Conservation (phyloP, 371 early-diverging fungal genomes). For the Mortierella sp. region DNA sequence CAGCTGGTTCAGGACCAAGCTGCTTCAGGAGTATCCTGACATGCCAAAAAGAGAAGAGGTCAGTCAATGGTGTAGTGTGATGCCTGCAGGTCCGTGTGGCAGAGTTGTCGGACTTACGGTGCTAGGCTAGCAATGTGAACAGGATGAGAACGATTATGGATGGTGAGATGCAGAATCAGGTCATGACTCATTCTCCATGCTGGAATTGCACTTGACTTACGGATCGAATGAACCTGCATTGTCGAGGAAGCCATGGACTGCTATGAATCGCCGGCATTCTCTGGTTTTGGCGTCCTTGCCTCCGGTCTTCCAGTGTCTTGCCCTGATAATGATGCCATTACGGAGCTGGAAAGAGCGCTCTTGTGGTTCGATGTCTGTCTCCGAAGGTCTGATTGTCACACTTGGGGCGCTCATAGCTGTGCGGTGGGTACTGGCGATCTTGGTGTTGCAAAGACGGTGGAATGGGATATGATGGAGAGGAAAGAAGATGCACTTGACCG, state of each 20-base stretch:
- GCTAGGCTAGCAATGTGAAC: conserved; percentile 15
- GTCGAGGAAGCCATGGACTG: conserved; percentile 50
- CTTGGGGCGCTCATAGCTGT: background rate
- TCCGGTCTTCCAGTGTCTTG: conserved; percentile 40
- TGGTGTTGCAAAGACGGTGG: too few species aligned
- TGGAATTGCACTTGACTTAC: conserved; percentile 11
- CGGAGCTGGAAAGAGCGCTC: conserved; percentile 28
- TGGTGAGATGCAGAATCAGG: too few species aligned
- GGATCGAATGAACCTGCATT: conserved; percentile 49
- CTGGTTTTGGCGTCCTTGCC: conserved; percentile 11
- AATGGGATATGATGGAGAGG: too few species aligned
- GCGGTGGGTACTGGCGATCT: background rate
- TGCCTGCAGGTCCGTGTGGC: too few species aligned
- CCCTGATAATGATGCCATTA: conserved; percentile 36
- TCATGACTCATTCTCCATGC: background rate
- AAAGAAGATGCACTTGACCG: too few species aligned
- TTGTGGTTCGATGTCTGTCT: background rate
- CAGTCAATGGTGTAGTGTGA: too few species aligned
- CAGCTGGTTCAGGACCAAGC: conserved; percentile 49
- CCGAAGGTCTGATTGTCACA: background rate
- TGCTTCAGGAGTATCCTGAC: conserved; percentile 30
- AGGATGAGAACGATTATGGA: background rate
- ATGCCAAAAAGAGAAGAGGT: background rate
- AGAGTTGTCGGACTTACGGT: conserved; percentile 26
- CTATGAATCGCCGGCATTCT: conserved; percentile 47